Conservation (phyloP, 2,329 filamentous ascomycete species). For the Colletotrichum destructivum region DNA sequence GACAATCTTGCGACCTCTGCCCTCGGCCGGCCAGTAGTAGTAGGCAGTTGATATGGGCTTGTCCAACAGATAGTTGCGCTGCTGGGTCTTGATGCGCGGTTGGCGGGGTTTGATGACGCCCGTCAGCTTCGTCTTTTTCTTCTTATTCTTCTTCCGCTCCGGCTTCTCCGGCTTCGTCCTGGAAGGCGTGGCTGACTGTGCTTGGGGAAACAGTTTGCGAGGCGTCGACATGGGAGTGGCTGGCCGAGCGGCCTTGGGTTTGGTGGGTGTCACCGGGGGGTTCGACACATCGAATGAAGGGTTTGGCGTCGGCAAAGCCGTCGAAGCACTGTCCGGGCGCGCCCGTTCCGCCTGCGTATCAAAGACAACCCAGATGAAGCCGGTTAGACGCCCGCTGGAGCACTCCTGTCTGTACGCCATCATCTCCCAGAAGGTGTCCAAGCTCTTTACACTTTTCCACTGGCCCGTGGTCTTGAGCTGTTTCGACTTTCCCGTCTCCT, state of each 20-base stretch:
- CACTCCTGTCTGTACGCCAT: slow-evolving; percentile 98
- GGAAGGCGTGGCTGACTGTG: slow-evolving; percentile 25
- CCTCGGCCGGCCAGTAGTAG: slow-evolving; percentile 75
- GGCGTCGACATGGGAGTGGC: slow-evolving; percentile 53
- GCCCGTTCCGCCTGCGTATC: slow-evolving; percentile 61
- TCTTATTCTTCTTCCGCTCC: slow-evolving; percentile 50
- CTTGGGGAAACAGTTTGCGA: slow-evolving; percentile 50
- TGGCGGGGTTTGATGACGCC: slow-evolving; percentile 76
- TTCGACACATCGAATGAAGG: slow-evolving; percentile 47
- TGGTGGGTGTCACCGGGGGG: slow-evolving; percentile 52
- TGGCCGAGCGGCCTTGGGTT: slow-evolving; percentile 44
- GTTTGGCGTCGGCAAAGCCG: slow-evolving; percentile 47
- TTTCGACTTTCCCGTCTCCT: slow-evolving; percentile 76
- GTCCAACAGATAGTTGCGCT: slow-evolving; percentile 65
- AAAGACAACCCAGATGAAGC: slow-evolving; percentile 95
- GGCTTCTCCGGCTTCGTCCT: slow-evolving; percentile 55
- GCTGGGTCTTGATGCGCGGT: slow-evolving; percentile 75
- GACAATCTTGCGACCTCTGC: slow-evolving; percentile 75
- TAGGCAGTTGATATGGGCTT: slow-evolving; percentile 70
- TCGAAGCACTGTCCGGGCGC: slow-evolving; percentile 7
- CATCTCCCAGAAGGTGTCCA: slow-evolving; percentile 98
- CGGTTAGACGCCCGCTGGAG: slow-evolving; percentile 90
- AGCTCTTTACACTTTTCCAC: slow-evolving; percentile 86
- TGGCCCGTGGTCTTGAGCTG: slow-evolving; percentile 71
- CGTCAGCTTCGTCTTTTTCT: slow-evolving; percentile 64